A percentile compares a stretch with the other conserved stretches of the same genome.
Conservation (phyloP, 2,329 filamentous ascomycete genomes). For the Coniochaeta prunicola region DNA sequence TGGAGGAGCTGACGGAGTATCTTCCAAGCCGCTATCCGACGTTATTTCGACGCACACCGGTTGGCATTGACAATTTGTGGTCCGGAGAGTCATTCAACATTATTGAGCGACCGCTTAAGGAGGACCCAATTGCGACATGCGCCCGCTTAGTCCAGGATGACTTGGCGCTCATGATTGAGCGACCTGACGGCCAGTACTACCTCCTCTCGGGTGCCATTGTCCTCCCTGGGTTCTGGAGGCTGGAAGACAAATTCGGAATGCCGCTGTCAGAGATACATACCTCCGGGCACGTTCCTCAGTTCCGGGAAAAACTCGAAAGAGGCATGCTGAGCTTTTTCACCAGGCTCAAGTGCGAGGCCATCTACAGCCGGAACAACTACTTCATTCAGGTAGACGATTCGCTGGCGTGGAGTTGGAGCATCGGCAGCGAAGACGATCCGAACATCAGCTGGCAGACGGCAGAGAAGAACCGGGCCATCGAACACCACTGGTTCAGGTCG, state of each 20-base stretch:
- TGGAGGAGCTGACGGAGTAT: constrained; percentile 66
- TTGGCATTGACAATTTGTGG: constrained; percentile 62
- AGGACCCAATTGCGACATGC: constrained; percentile 72
- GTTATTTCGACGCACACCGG: constrained; percentile 56
- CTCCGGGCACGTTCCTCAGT: constrained; percentile 67
- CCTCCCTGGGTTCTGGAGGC: constrained; percentile 75
- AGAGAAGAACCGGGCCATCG: constrained; percentile 63
- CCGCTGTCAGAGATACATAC: constrained; percentile 72
- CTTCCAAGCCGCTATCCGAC: constrained; percentile 68
- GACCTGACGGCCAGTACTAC: constrained; percentile 70
- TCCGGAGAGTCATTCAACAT: constrained; percentile 70
- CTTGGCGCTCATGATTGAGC: constrained; percentile 76
- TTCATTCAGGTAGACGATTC: constrained; percentile 81
- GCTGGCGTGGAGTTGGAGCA: constrained; percentile 68
- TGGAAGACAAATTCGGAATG: constrained; percentile 78
- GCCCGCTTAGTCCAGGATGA: constrained; percentile 75
- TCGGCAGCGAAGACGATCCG: constrained; percentile 62
- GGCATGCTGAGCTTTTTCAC: constrained; percentile 80
- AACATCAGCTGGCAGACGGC: constrained; percentile 68
- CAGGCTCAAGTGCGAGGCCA: constrained; percentile 59
- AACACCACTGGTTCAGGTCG: constrained; percentile 70
- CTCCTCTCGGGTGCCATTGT: constrained; percentile 70
- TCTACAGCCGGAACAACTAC: constrained; percentile 68
- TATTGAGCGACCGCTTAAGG: constrained; percentile 51
- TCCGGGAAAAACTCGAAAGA: constrained; percentile 61